Evolutionary conservation across 2,329 filamentous ascomycete genomes (phyloP).

Genomic region (Bipolaris gigantea): DNA sequence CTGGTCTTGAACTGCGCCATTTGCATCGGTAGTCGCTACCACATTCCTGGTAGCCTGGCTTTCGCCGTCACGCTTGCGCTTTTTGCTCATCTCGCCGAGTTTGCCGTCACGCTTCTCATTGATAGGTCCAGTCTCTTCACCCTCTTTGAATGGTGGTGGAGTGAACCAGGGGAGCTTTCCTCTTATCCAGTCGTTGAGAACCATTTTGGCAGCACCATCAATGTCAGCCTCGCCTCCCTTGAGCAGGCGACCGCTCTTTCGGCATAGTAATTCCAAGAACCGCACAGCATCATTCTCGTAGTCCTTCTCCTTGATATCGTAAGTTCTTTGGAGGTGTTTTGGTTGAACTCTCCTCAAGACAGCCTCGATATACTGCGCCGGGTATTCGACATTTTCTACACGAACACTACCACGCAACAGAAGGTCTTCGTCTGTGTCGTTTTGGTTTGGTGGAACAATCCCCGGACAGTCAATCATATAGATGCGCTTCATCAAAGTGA

Average conservation of each 20-base stretch:
- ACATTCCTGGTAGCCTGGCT: slow-evolving; percentile 31
- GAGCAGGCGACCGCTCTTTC: slow-evolving; percentile 82
- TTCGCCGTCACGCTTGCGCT: slow-evolving; percentile 64
- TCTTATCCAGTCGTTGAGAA: slow-evolving; percentile 91
- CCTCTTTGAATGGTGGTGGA: slow-evolving; percentile 64
- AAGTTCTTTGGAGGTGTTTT: slow-evolving; percentile 89
- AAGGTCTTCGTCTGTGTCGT: slow-evolving; percentile 84
- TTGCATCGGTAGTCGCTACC: slow-evolving; percentile 20
- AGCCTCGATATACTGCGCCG: slow-evolving; percentile 90
- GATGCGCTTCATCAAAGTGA: slow-evolving; percentile 91
- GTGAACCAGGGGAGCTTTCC: slow-evolving; percentile 98
- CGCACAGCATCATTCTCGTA: slow-evolving; percentile 73
- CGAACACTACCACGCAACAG: slow-evolving; percentile 87
- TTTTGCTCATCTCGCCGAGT: slow-evolving; percentile 79
- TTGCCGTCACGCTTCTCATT: slow-evolving; percentile 71
- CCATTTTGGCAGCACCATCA: slow-evolving; percentile 94
- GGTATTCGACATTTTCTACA: slow-evolving; percentile 94
- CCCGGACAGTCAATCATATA: slow-evolving; percentile 96
- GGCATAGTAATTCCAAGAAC: slow-evolving; percentile 82
- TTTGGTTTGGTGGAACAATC: slow-evolving; percentile 85
- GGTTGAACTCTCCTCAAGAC: slow-evolving; percentile 79
- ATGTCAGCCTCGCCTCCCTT: slow-evolving; percentile 94
- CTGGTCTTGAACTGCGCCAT: slow-evolving; percentile 15
- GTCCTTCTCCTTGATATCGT: slow-evolving; percentile 78
- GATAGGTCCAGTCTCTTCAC: slow-evolving; percentile 24